Evolutionary conservation across 2,329 filamentous ascomycete species (phyloP).

Genomic region (Diaporthe caulivora): DNA sequence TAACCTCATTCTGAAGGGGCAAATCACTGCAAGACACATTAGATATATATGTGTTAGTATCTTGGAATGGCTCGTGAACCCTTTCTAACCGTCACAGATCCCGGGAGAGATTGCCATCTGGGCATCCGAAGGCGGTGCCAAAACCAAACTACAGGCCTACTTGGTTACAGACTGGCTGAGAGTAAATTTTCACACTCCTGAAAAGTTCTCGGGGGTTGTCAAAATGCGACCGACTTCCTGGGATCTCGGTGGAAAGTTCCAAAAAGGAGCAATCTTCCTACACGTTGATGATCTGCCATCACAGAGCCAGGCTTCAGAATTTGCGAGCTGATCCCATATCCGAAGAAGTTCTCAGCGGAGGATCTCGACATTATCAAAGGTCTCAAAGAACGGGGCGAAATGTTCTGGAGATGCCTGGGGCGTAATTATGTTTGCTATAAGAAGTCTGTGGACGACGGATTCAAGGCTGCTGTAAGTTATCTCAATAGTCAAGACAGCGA

Average conservation of each 20-base stretch:
- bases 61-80: too few relatives aligned
- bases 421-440: not conserved
- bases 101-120: not conserved
- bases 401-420: not conserved
- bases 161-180: not conserved
- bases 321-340: not conserved
- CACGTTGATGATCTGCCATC: not conserved
- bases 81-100: not conserved
- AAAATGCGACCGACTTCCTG: too few relatives aligned
- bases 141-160: not conserved
- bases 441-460: not conserved
- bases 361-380: fast-evolving
- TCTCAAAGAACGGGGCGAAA: not conserved
- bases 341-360: not conserved
- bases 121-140: not conserved
- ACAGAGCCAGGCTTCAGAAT: not conserved
- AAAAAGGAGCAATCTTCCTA: not conserved
- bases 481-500: too few relatives aligned
- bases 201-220: not conserved
- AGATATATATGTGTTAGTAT: not conserved
- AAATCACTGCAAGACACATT: not conserved
- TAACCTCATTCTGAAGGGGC: not conserved
- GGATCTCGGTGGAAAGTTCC: not conserved
- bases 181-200: fast-evolving
- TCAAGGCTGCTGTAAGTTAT: not conserved